Evolutionary conservation across 495 filamentous ascomycete genomes (phyloP), one percentile per base, ranked within the genome.

Genomic region (Neurospora sp.): DNA sequence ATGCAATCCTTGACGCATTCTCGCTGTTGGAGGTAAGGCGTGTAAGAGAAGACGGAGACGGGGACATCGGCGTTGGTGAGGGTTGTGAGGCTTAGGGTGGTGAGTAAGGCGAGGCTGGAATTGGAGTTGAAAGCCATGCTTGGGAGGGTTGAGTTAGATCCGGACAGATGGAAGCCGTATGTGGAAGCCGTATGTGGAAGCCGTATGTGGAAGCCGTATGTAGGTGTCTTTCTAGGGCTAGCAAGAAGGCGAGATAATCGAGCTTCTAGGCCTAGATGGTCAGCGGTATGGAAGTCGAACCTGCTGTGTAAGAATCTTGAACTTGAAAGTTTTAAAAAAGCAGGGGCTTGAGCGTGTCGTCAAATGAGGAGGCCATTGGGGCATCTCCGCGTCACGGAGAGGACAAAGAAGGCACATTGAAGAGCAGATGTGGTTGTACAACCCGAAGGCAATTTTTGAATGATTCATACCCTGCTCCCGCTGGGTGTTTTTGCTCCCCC

Each of bases 1-100:
- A 74, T 38, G 37, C 74, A 75, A 17, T 38, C 31, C n/a, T 75
- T 73, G 71, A 71, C 71, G 53, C 71, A 75, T 20, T 59, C 69
- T 40, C 69, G 74, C 17, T 71, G 59, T n/a, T 42, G 9, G 8
- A 70, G 39, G 61, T 70, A 75, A 14, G 68, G 40, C 10, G 69
- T 5, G 40, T 68, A 71, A 5, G 71, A 70, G n/a, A 38, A 22
- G 14, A 73, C 44, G 2, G 74, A 71, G 14, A 71, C 39, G 42
- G 69, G 68, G 12, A 31, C 4, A 31, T 61, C 22, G 53, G 72
- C 40, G 35, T n/a, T 38, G 14, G 31, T 38, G n/a, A 42, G 10
- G 9, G 8, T n/a, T 8, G n/a, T n/a, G 17, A 70, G 41, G 20
- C 53, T 61, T 27, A 27, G 6, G 27, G 12, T 17, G 53, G 2